phyloP scores from a whole-genome alignment of 1,284 basidiomycete species.

The Fomitiporia mediterranea region DNA sequence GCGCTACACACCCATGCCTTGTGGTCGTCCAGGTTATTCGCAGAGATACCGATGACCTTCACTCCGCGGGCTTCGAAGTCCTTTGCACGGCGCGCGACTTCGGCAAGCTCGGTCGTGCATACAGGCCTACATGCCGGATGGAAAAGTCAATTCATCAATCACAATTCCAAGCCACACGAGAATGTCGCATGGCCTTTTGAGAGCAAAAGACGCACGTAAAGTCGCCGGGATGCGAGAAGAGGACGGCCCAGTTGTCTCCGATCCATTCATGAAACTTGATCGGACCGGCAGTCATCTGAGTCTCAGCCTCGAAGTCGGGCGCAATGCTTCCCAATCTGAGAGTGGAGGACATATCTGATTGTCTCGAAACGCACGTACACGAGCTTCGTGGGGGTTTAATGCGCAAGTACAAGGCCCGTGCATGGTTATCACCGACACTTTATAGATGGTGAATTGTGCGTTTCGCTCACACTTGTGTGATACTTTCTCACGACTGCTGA shows the following conservation, averaged over 20 bases:
- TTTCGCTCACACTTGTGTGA: conserved; percentile 7
- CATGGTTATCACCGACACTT: neutral
- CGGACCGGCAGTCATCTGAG: conserved; percentile 66
- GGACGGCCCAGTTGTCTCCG: conserved; percentile 76
- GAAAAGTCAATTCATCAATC: conserved; percentile 56
- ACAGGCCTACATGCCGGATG: conserved; percentile 81
- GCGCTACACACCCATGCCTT: conserved; percentile 66
- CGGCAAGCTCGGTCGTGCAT: conserved; percentile 96
- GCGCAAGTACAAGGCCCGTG: neutral
- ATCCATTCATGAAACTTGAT: conserved; percentile 93
- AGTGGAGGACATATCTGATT: conserved; percentile 16
- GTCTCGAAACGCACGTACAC: neutral
- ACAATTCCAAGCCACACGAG: neutral
- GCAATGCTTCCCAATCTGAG: conserved; percentile 76
- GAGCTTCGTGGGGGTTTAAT: neutral
- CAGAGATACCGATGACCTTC: conserved; percentile 93
- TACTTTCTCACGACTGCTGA: conserved; percentile 18
- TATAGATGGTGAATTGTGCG: conserved; percentile 1
- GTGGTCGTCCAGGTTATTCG: conserved; percentile 87
- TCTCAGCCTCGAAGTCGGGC: conserved; percentile 81
- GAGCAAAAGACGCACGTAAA: conserved; percentile 19
- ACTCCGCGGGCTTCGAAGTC: conserved; percentile 89
- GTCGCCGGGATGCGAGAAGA: conserved; percentile 20
- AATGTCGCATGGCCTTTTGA: neutral
- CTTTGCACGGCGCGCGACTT: conserved; percentile 80